phyloP scores from a whole-genome alignment of 2,329 filamentous ascomycete genomes.

The Knoxdaviesia proteae region DNA sequence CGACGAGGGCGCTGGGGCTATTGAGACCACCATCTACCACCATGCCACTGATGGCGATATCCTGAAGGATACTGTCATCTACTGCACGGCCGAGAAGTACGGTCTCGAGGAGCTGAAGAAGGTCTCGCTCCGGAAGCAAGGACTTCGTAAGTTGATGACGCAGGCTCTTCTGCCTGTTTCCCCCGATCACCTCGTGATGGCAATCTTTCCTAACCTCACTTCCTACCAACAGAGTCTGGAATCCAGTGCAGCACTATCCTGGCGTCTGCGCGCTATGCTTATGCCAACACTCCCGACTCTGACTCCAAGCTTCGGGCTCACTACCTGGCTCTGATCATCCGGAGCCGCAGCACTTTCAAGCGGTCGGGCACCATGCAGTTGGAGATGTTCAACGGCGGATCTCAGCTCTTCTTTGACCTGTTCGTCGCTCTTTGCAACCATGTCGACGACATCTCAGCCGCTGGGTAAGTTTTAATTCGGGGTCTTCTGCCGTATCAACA shows the following conservation, averaged over 20 bases:
- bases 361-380: constrained; percentile 87
- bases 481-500: not conserved
- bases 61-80: constrained; percentile 76
- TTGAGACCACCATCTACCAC: constrained; percentile 50
- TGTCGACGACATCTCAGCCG: constrained; percentile 41
- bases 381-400: constrained; percentile 77
- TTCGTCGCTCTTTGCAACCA: constrained; percentile 89
- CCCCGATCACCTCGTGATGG: not conserved
- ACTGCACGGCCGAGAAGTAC: constrained; percentile 74
- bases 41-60: constrained; percentile 43
- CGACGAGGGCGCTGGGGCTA: constrained; percentile 23
- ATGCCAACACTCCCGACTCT: constrained; percentile 69
- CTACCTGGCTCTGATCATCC: constrained; percentile 81
- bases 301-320: constrained; percentile 84
- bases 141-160: constrained; percentile 37
- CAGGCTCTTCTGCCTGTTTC: too few species aligned
- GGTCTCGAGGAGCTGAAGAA: constrained; percentile 69
- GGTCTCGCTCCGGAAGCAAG: constrained; percentile 71
- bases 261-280: constrained; percentile 71
- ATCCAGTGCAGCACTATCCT: constrained; percentile 74
- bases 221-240: constrained; percentile 35
- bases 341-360: constrained; percentile 74
- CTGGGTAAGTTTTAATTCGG: constrained; percentile 19
- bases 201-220: constrained; percentile 2
- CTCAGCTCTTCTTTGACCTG: constrained; percentile 71